phyloP scores from a whole-genome alignment of 495 filamentous ascomycete species.

The Aspergillus olivimuriae region DNA sequence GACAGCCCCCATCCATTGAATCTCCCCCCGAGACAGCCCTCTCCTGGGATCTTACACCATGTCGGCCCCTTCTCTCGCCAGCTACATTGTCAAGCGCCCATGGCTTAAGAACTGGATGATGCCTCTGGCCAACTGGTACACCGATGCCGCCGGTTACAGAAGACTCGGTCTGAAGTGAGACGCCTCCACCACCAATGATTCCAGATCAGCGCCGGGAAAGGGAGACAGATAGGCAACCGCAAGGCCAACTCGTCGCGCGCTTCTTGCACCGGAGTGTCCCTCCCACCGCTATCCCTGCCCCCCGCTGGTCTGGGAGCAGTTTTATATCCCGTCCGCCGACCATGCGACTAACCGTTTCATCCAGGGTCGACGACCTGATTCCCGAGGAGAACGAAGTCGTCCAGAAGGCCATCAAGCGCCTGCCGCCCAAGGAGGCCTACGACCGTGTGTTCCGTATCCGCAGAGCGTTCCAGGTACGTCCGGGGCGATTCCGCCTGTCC shows the following conservation, averaged over 20 bases:
- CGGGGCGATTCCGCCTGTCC: too few relatives aligned
- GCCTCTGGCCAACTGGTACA: constrained; percentile 80
- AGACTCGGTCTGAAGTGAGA: constrained; percentile 84
- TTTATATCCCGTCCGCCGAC: constrained; percentile 10
- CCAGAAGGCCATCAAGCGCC: constrained; percentile 80
- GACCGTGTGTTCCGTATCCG: constrained; percentile 96
- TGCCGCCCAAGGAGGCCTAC: constrained; percentile 83
- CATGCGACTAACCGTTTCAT: not conserved
- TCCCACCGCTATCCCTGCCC: constrained; percentile 15
- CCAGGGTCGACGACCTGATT: constrained; percentile 87
- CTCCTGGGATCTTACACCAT: constrained; percentile 46
- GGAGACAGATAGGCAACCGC: not conserved
- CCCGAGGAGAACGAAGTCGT: constrained; percentile 82
- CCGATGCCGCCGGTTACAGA: constrained; percentile 81
- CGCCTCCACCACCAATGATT: constrained; percentile 12
- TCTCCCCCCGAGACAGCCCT: constrained; percentile 2
- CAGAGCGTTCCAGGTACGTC: constrained; percentile 80
- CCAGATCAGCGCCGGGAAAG: constrained; percentile 1
- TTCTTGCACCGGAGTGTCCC: too few relatives aligned
- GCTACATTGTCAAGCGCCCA: constrained; percentile 69
- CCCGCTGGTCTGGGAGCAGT: constrained; percentile 15
- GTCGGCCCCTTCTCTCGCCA: constrained; percentile 66
- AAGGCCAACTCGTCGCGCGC: too few relatives aligned
- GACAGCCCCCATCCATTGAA: constrained; percentile 24
- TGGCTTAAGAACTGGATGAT: constrained; percentile 72